These are phyloP conservation scores for Fusarium nygamai DNA, from an alignment of 2,329 filamentous ascomycete species.

Conservation along the genomic window DNA sequence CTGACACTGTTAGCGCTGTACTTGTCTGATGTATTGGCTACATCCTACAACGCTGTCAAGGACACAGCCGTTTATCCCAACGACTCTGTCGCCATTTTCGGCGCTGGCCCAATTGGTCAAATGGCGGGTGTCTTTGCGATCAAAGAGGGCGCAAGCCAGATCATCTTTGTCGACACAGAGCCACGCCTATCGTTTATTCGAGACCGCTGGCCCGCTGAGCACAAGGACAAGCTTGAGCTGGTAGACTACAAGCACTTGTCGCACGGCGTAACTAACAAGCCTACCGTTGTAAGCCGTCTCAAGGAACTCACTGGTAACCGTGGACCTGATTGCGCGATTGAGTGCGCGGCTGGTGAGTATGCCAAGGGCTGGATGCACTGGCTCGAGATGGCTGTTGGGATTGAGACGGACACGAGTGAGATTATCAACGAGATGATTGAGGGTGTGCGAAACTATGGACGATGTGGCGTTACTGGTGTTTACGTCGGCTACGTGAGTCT, in stretches of 20 bases:
- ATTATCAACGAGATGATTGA: slow-evolving; percentile 83
- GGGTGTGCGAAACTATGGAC: slow-evolving; percentile 75
- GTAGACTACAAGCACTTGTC: slow-evolving; percentile 73
- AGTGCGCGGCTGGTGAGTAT: slow-evolving; percentile 72
- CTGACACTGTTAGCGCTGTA: slow-evolving; percentile 61
- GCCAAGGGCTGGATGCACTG: slow-evolving; percentile 70
- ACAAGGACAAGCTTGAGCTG: slow-evolving; percentile 67
- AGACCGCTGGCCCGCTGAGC: slow-evolving; percentile 62
- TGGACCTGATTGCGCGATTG: slow-evolving; percentile 78
- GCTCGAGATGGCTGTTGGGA: slow-evolving; percentile 67
- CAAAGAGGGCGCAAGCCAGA: slow-evolving; percentile 75
- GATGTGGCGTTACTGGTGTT: slow-evolving; percentile 80
- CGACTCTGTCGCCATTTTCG: slow-evolving; percentile 84
- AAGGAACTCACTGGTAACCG: slow-evolving; percentile 78
- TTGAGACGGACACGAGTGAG: slow-evolving; percentile 87
- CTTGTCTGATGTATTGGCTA: slow-evolving; percentile 82
- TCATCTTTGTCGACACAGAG: slow-evolving; percentile 83
- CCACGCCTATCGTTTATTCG: slow-evolving; percentile 76
- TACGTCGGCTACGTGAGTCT: slow-evolving; percentile 67
- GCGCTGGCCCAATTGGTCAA: slow-evolving; percentile 87
- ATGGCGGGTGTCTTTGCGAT: slow-evolving; percentile 82
- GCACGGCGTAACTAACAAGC: slow-evolving; percentile 64
- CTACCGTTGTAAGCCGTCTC: slow-evolving; percentile 74
- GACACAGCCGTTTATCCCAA: slow-evolving; percentile 83
- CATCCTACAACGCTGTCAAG: slow-evolving; percentile 83